A percentile compares a stretch with the other conserved stretches of the same genome.
Evolutionary conservation across 2,329 filamentous ascomycete genomes (phyloP).

Genomic region (Clonostachys sp.): DNA sequence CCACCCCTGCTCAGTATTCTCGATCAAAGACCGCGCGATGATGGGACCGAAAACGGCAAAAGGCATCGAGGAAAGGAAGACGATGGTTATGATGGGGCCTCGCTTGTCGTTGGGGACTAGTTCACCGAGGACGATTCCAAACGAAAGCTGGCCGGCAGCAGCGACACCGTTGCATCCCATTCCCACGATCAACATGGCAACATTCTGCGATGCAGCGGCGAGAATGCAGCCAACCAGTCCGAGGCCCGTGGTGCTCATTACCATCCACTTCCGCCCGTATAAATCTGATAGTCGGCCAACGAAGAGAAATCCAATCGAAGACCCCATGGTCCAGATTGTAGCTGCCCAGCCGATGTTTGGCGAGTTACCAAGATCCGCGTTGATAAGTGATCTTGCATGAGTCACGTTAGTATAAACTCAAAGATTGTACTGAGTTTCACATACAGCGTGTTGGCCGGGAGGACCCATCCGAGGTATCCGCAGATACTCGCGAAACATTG

Average conservation of each 20-base stretch:
- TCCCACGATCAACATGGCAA: constrained; percentile 28
- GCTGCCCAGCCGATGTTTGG: constrained; percentile 22
- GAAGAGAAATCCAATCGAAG: constrained; percentile 30
- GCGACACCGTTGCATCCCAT: constrained; percentile 30
- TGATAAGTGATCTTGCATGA: constrained; percentile 15
- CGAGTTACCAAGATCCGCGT: constrained; percentile 22
- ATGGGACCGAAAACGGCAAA: constrained; percentile 38
- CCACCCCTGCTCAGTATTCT: constrained; percentile 35
- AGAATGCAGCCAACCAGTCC: constrained; percentile 30
- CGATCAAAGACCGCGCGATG: constrained; percentile 37
- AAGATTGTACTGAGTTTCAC: background rate
- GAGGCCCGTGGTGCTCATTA: constrained; percentile 22
- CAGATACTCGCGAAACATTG: constrained; percentile 23
- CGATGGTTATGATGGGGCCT: constrained; percentile 24
- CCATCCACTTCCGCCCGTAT: constrained; percentile 34
- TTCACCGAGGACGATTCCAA: constrained; percentile 33
- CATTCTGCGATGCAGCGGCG: constrained; percentile 22
- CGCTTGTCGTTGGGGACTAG: constrained; percentile 36
- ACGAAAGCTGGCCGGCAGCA: constrained; percentile 32
- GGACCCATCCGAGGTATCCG: constrained; percentile 26
- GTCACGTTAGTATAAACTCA: background rate
- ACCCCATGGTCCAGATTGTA: constrained; percentile 29
- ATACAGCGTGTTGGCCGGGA: constrained; percentile 26
- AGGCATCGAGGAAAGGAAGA: constrained; percentile 31
- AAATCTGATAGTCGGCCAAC: constrained; percentile 35